Conservation (phyloP, 495 filamentous ascomycete species). For the Penicillium herquei region DNA sequence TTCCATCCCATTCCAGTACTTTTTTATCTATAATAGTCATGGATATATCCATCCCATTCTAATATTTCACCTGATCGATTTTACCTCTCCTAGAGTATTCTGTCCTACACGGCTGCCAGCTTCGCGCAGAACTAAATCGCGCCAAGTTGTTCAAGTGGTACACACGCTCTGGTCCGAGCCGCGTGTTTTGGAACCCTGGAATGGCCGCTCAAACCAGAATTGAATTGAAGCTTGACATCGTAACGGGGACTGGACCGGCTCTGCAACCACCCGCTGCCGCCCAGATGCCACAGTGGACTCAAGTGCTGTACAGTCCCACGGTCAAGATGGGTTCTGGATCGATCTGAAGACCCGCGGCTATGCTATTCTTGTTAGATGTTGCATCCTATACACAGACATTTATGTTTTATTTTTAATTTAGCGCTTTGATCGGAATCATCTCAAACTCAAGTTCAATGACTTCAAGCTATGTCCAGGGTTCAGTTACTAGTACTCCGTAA, state of each 20-base stretch:
- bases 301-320: not conserved
- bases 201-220: not conserved
- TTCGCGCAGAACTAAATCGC: not conserved
- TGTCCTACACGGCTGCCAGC: not conserved
- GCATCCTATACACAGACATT: no score
- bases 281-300: slow-evolving; percentile 18
- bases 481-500: not conserved
- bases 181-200: not conserved
- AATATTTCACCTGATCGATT: not conserved
- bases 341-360: no score
- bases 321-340: no score
- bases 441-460: no score
- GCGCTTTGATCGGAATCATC: no score
- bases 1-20: no score
- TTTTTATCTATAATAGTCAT: no score
- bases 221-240: slow-evolving; percentile 13
- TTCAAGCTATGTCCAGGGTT: no score
- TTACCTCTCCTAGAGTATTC: not conserved
- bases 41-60: not conserved
- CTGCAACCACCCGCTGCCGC: slow-evolving; percentile 17
- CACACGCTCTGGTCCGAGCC: not conserved
- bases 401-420: no score
- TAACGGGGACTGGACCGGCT: slow-evolving; percentile 12
- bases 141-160: not conserved
- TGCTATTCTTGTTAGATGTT: no score